Percentiles rank a stretch among this genome's conserved stretches.
phyloP scores from a whole-genome alignment of 2,329 filamentous ascomycete genomes.

The Botrytis fragariae region DNA sequence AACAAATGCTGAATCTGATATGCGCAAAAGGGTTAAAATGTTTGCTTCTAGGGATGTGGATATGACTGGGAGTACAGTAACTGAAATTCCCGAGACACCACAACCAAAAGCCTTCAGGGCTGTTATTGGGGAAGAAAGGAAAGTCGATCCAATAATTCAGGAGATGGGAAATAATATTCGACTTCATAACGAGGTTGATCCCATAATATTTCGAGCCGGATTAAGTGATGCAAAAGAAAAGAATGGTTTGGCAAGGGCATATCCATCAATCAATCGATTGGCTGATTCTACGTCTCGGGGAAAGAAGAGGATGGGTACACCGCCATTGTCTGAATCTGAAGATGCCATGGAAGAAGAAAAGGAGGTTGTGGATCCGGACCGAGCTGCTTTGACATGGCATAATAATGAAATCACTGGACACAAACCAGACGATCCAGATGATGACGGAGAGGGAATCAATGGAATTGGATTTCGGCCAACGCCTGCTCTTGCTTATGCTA shows the following conservation, averaged over 20 bases:
- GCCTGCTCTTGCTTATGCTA: constrained; percentile 56
- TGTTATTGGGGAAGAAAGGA: constrained; percentile 23
- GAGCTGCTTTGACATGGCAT: constrained; percentile 63
- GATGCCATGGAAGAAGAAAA: constrained; percentile 19
- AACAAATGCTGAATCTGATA: constrained; percentile 24
- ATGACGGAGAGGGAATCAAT: constrained; percentile 66
- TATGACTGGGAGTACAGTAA: constrained; percentile 5
- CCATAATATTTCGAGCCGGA: constrained; percentile 32
- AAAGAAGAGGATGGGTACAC: constrained; percentile 33
- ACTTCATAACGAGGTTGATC: constrained; percentile 32
- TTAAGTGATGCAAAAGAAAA: constrained; percentile 21
- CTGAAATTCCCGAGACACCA: constrained; percentile 22
- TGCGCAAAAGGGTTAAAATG: constrained; percentile 32
- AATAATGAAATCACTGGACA: constrained; percentile 67
- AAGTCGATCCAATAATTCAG: constrained; percentile 23
- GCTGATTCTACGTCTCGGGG: constrained; percentile 34
- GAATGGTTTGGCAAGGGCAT: constrained; percentile 27
- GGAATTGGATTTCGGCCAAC: constrained; percentile 66
- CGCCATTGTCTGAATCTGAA: constrained; percentile 24
- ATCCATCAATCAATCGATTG: constrained; percentile 35
- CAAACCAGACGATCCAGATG: constrained; percentile 62
- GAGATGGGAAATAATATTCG: constrained; percentile 24
- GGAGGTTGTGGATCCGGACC: constrained; percentile 35
- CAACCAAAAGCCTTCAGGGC: constrained; percentile 23
- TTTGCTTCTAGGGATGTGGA: constrained; percentile 15